Evolutionary conservation across 257 asterid genomes (phyloP).

Genomic region (Nicotiana otophora): DNA sequence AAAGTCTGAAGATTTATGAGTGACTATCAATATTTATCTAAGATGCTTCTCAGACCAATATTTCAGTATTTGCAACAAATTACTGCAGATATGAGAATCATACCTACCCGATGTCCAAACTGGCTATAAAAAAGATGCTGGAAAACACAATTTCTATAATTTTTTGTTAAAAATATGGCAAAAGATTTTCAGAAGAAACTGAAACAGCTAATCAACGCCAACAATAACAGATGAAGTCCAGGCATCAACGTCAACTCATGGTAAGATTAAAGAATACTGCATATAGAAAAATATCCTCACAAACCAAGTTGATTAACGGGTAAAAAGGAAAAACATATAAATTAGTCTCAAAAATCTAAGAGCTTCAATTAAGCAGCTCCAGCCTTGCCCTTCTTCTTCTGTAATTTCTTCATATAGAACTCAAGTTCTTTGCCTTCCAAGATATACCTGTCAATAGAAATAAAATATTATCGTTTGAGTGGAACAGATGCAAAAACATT

Average conservation of each 20-base stretch:
- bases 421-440: slow-evolving; percentile 38
- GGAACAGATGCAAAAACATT: neutral
- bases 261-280: neutral
- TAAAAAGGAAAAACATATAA: neutral
- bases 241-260: neutral
- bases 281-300: neutral
- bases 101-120: neutral
- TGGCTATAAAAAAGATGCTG: neutral
- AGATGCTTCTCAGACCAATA: no score
- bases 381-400: slow-evolving; percentile 32
- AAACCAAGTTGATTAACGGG: neutral
- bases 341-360: neutral
- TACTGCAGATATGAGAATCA: neutral
- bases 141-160: neutral
- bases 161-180: neutral
- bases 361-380: slow-evolving; percentile 11
- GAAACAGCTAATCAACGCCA: neutral
- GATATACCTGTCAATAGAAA: slow-evolving; percentile 5
- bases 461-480: neutral
- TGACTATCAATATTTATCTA: no score
- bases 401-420: slow-evolving; percentile 33
- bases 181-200: neutral
- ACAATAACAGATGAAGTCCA: neutral
- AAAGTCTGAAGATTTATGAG: neutral
- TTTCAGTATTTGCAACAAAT: neutral